Conservation (phyloP, 2,329 filamentous ascomycete species). For the Aureobasidium sp. region DNA sequence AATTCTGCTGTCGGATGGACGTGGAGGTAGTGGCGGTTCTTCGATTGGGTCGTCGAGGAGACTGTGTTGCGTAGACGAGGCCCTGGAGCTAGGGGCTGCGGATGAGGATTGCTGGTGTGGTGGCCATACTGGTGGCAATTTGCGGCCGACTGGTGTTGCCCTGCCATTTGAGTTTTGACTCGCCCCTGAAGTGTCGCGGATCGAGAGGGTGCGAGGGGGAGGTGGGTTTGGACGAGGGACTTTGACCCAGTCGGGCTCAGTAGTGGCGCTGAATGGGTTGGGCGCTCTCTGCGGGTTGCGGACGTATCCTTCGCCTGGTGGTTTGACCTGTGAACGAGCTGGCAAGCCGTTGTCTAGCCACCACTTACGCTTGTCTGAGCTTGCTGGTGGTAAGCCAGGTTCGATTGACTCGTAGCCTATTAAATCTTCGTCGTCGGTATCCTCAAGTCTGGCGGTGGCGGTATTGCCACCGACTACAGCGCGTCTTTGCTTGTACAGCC, state of each 20-base stretch:
- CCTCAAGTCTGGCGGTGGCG: slow-evolving; percentile 47
- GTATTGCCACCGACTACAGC: slow-evolving; percentile 57
- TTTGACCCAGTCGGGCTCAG: slow-evolving; percentile 77
- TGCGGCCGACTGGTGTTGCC: neutral
- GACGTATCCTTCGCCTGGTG: slow-evolving; percentile 53
- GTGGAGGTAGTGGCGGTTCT: neutral
- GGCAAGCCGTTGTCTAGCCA: slow-evolving; percentile 60
- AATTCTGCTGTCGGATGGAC: slow-evolving; percentile 5
- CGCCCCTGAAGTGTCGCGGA: slow-evolving; percentile 14
- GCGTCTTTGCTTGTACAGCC: slow-evolving; percentile 63
- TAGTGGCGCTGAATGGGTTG: slow-evolving; percentile 70
- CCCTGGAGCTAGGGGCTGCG: neutral
- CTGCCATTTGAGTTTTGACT: neutral
- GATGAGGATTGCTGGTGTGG: neutral
- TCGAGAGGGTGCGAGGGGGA: slow-evolving; percentile 16
- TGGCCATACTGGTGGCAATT: slow-evolving; percentile 11
- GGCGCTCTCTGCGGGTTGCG: slow-evolving; percentile 66
- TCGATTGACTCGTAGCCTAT: slow-evolving; percentile 77
- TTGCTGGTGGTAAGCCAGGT: slow-evolving; percentile 59
- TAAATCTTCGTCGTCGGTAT: slow-evolving; percentile 69
- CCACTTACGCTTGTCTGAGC: slow-evolving; percentile 55
- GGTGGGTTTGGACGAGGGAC: slow-evolving; percentile 26
- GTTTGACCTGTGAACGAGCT: slow-evolving; percentile 62
- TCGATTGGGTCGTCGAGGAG: neutral
- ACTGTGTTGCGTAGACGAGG: neutral